These are phyloP conservation scores for Cordyceps cateniannulata DNA, from an alignment of 2,329 filamentous ascomycete species.

Conservation along the genomic window DNA sequence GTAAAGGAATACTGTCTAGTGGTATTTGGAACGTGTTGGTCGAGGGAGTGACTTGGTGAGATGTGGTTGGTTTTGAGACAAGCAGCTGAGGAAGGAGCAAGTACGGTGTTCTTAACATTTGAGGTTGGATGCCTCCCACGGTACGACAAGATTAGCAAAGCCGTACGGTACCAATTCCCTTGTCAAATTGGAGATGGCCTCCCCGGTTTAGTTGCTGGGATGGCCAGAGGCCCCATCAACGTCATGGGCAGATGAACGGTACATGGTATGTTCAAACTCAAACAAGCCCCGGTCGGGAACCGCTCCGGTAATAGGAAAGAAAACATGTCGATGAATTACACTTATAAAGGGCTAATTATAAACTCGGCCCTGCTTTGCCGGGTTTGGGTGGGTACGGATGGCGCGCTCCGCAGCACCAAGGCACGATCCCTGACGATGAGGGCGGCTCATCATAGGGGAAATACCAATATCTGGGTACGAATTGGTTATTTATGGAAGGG, in stretches of 20 bases:
- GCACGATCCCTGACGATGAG: not conserved
- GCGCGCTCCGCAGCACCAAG: not conserved
- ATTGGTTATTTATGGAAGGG: no score
- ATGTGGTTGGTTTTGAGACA: not conserved
- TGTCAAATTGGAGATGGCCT: not conserved
- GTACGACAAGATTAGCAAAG: not conserved
- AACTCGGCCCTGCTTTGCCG: no score
- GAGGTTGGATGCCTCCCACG: no score
- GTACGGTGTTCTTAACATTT: not conserved
- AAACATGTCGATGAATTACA: not conserved
- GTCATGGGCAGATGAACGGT: not conserved
- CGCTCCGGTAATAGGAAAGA: not conserved
- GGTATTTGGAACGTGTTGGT: not conserved
- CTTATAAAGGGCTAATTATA: not conserved
- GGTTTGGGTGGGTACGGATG: not conserved
- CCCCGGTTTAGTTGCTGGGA: not conserved
- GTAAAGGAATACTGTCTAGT: no score
- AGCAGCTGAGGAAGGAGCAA: not conserved
- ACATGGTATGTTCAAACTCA: no score
- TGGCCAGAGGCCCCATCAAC: not conserved
- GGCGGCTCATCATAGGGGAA: no score
- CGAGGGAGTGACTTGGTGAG: not conserved
- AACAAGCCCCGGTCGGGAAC: no score
- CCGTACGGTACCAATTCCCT: not conserved
- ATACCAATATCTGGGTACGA: no score